phyloP scores from a whole-genome alignment of 306 rosid species.

The Gastrolobium bilobum region DNA sequence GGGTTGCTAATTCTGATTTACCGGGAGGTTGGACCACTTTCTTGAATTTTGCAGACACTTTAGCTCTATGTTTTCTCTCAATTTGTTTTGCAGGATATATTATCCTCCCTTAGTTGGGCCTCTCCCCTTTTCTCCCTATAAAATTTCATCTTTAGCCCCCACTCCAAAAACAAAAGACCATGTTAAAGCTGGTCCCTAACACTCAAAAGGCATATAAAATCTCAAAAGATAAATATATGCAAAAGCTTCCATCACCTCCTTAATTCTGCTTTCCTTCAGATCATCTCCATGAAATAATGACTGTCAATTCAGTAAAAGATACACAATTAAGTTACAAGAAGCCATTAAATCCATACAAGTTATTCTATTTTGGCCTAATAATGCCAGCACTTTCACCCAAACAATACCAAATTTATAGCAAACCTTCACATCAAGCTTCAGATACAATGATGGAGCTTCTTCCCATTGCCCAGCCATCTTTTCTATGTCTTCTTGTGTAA shows the following conservation, averaged over 20 bases:
- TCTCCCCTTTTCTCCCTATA: not conserved
- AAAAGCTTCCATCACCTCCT: conserved; percentile 70
- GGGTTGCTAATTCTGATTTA: conserved; percentile 10
- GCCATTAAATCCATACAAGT: conserved; percentile 23
- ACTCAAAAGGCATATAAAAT: conserved; percentile 29
- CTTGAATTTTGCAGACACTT: not conserved
- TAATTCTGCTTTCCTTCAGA: conserved; percentile 82
- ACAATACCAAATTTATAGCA: conserved; percentile 43
- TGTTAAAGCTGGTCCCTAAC: conserved; percentile 10
- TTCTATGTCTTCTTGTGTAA: conserved; percentile 75
- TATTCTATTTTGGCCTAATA: conserved; percentile 23
- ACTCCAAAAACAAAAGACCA: not conserved
- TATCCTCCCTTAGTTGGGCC: not conserved
- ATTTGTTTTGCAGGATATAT: conserved; percentile 2
- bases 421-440: conserved; percentile 88
- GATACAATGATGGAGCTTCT: conserved; percentile 83
- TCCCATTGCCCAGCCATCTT: conserved; percentile 93
- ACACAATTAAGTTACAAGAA: conserved; percentile 47
- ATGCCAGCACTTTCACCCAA: conserved; percentile 34
- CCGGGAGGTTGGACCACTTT: conserved; percentile 18
- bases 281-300: conserved; percentile 89
- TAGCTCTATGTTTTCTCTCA: not conserved
- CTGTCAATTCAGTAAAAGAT: conserved; percentile 62
- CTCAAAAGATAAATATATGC: conserved; percentile 22
- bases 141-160: conserved; percentile 32